Percentiles rank a stretch among this genome's conserved stretches.
Conservation (phyloP, 257 asterid species). For the Solanum chmielewskii region DNA sequence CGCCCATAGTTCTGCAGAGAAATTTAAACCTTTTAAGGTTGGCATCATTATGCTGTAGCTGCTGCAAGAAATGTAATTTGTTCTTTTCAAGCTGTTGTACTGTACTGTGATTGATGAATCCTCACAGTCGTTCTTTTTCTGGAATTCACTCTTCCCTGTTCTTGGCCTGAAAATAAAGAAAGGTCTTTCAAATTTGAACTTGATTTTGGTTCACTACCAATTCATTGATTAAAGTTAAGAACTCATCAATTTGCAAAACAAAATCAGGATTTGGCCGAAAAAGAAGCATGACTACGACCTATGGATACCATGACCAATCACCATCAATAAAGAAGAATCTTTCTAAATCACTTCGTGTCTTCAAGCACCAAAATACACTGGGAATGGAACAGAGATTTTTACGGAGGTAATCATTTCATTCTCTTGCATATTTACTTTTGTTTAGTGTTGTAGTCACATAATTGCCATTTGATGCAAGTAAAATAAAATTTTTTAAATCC, state of each 20-base stretch:
- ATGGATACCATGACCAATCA: no score
- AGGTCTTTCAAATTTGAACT: no score
- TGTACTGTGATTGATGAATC: background rate
- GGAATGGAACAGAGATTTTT: background rate
- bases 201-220: background rate
- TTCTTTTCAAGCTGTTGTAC: background rate
- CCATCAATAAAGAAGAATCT: no score
- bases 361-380: background rate
- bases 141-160: background rate
- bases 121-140: background rate
- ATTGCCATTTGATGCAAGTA: background rate
- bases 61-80: background rate
- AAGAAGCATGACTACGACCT: no score
- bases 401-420: background rate
- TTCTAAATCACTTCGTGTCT: background rate
- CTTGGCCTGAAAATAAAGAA: no score
- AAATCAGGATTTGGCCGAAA: no score
- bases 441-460: background rate
- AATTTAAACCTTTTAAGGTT: background rate
- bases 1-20: background rate
- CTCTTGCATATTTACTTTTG: background rate
- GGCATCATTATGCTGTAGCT: background rate
- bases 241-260: no score
- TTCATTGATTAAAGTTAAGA: background rate
- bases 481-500: background rate